A percentile compares a stretch with the other conserved stretches of the same genome.
These are phyloP conservation scores for Melampsora larici-populina DNA, from an alignment of 1,284 basidiomycete genomes.

Conservation along the genomic window DNA sequence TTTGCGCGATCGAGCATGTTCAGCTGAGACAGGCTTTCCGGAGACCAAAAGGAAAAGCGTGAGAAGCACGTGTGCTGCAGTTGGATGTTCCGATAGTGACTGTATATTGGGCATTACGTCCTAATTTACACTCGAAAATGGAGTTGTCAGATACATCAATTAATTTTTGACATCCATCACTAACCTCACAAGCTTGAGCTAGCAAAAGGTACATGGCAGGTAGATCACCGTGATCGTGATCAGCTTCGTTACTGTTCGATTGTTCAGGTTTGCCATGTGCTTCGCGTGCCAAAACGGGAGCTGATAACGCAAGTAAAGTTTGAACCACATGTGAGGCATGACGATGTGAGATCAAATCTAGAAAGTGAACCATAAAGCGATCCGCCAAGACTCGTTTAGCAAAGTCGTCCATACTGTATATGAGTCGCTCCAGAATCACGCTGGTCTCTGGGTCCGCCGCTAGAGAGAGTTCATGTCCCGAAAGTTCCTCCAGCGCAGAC, in stretches of 20 bases:
- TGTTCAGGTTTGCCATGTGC: slow-evolving; percentile 59
- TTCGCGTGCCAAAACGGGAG: slow-evolving; percentile 75
- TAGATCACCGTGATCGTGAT: slow-evolving; percentile 61
- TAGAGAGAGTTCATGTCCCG: slow-evolving; percentile 77
- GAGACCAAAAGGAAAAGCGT: slow-evolving; percentile 71
- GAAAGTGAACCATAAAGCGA: slow-evolving; percentile 67
- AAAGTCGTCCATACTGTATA: slow-evolving; percentile 89
- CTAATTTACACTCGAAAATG: slow-evolving; percentile 54
- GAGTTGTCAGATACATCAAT: not conserved
- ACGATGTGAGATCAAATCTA: slow-evolving; percentile 68
- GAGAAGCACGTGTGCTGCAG: slow-evolving; percentile 81
- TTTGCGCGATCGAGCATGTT: slow-evolving; percentile 67
- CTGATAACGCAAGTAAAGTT: slow-evolving; percentile 71
- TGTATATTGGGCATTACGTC: slow-evolving; percentile 67
- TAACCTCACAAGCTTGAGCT: slow-evolving; percentile 63
- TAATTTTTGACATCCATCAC: slow-evolving; percentile 44
- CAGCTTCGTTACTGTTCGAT: slow-evolving; percentile 53
- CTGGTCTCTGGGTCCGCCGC: slow-evolving; percentile 89
- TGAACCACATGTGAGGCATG: slow-evolving; percentile 91
- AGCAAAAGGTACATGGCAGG: slow-evolving; percentile 68
- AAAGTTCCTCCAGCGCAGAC: slow-evolving; percentile 77
- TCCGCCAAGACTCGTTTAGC: slow-evolving; percentile 81
- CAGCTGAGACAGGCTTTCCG: slow-evolving; percentile 57
- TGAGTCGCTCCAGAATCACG: slow-evolving; percentile 76
- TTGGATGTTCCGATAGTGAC: slow-evolving; percentile 70